Percentiles rank a stretch among this genome's conserved stretches.
Evolutionary conservation across 2,329 filamentous ascomycete genomes (phyloP).

Genomic region (Pleomassaria siparia): DNA sequence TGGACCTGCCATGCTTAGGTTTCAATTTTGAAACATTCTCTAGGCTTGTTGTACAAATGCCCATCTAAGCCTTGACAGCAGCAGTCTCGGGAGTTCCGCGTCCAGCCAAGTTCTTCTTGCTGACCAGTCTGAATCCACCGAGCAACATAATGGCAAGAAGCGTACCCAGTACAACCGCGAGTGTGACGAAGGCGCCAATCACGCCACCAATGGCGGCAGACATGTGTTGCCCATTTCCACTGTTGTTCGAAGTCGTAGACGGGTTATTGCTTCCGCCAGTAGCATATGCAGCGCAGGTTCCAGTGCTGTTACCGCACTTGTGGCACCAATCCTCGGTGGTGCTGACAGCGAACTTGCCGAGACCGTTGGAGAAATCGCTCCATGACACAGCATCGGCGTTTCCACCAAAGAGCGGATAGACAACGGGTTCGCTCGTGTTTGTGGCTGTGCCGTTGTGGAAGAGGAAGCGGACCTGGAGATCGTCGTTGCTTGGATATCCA

Average conservation of each 20-base stretch:
- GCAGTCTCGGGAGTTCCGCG: background rate
- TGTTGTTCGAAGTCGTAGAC: slow-evolving; percentile 9
- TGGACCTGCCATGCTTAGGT: too few relatives aligned
- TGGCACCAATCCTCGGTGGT: slow-evolving; percentile 70
- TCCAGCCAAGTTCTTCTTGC: slow-evolving; percentile 50
- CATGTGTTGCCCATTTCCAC: slow-evolving; percentile 49
- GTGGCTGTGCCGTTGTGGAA: slow-evolving; percentile 64
- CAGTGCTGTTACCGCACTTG: slow-evolving; percentile 72
- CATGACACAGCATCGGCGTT: slow-evolving; percentile 62
- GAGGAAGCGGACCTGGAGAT: slow-evolving; percentile 61
- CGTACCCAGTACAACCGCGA: slow-evolving; percentile 61
- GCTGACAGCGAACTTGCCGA: slow-evolving; percentile 68
- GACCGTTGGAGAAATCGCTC: slow-evolving; percentile 64
- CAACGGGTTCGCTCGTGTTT: slow-evolving; percentile 47
- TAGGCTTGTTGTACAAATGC: too few relatives aligned
- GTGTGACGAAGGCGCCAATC: slow-evolving; percentile 70
- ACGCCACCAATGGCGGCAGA: slow-evolving; percentile 76
- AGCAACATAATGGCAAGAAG: slow-evolving; percentile 57
- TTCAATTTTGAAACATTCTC: too few relatives aligned
- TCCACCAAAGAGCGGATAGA: slow-evolving; percentile 65
- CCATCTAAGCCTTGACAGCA: background rate
- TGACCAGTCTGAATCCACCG: slow-evolving; percentile 61
- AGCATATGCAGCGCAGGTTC: slow-evolving; percentile 60
- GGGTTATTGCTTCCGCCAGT: slow-evolving; percentile 19
- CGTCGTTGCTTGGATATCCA: slow-evolving; percentile 48